These are phyloP conservation scores for Phialocephala sp. DNA, from an alignment of 2,329 filamentous ascomycete species.

Conservation along the genomic window DNA sequence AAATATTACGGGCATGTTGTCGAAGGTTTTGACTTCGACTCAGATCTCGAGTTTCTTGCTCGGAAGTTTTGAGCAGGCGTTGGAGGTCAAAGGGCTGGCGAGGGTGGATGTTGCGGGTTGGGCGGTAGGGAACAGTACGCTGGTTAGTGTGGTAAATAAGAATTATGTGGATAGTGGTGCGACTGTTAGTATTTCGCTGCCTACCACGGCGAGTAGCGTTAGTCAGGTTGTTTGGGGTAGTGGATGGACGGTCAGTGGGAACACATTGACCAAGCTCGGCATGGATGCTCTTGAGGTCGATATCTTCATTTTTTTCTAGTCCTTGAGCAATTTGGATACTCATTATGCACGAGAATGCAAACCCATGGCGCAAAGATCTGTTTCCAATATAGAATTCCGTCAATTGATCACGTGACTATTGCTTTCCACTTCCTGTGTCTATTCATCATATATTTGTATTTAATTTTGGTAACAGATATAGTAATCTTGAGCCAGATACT, in stretches of 20 bases:
- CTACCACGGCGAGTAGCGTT: not conserved
- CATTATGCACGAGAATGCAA: no score
- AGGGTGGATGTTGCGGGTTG: conserved; percentile 48
- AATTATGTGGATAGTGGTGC: conserved; percentile 21
- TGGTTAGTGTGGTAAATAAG: conserved; percentile 47
- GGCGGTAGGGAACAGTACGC: conserved; percentile 41
- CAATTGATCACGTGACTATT: no score
- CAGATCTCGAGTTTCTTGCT: conserved; percentile 46
- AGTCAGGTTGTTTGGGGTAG: conserved; percentile 22
- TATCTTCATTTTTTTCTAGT: conserved; percentile 25
- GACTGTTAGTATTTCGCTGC: conserved; percentile 20
- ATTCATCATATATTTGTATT: no score
- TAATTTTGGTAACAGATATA: no score
- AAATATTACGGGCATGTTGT: conserved; percentile 44
- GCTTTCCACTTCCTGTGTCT: no score
- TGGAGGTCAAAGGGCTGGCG: conserved; percentile 11
- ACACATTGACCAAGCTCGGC: conserved; percentile 21
- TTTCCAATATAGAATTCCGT: no score
- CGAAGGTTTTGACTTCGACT: conserved; percentile 44
- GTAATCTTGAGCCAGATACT: no score
- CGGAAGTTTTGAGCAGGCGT: conserved; percentile 10
- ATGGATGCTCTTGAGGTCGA: conserved; percentile 27
- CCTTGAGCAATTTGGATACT: no score
- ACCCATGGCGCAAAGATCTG: no score
- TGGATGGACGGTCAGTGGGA: conserved; percentile 21